Percentiles rank a stretch among this genome's conserved stretches.
Evolutionary conservation across 2,329 filamentous ascomycete genomes (phyloP).

Genomic region (Helicocarpus griseus): DNA sequence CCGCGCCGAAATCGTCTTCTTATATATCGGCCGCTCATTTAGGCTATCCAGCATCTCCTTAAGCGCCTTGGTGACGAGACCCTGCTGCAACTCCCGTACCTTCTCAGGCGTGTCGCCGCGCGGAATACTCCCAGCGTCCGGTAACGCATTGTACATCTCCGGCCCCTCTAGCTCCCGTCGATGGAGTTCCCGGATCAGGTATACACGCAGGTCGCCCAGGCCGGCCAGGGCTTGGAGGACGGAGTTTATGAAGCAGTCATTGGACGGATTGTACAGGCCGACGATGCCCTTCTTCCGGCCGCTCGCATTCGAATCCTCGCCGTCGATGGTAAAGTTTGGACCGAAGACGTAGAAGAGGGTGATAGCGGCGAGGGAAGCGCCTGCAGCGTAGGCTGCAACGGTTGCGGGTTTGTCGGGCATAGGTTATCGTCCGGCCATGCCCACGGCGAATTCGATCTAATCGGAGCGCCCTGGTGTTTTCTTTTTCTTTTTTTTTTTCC

Average conservation of each 20-base stretch:
- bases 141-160: slow-evolving; percentile 61
- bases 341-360: slow-evolving; percentile 95
- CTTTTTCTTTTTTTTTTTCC: not conserved
- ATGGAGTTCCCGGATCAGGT: slow-evolving; percentile 86
- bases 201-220: slow-evolving; percentile 76
- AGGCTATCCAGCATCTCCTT: slow-evolving; percentile 88
- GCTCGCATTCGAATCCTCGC: slow-evolving; percentile 53
- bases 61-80: slow-evolving; percentile 72
- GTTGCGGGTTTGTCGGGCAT: slow-evolving; percentile 80
- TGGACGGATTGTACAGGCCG: slow-evolving; percentile 80
- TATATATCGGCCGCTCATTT: slow-evolving; percentile 87
- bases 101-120: slow-evolving; percentile 37
- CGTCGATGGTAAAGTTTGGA: slow-evolving; percentile 92
- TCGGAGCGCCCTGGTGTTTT: not conserved
- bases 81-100: slow-evolving; percentile 58
- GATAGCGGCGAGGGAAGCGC: slow-evolving; percentile 86
- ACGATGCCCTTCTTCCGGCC: slow-evolving; percentile 77
- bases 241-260: slow-evolving; percentile 96
- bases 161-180: slow-evolving; percentile 69
- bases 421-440: slow-evolving; percentile 10
- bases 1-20: slow-evolving; percentile 84
- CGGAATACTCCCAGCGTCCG: slow-evolving; percentile 26
- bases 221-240: slow-evolving; percentile 89
- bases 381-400: slow-evolving; percentile 86
- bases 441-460: not conserved